Evolutionary conservation across 176 grass and related monocot genomes (phyloP).

Genomic region (Rhynchospora pubera): DNA sequence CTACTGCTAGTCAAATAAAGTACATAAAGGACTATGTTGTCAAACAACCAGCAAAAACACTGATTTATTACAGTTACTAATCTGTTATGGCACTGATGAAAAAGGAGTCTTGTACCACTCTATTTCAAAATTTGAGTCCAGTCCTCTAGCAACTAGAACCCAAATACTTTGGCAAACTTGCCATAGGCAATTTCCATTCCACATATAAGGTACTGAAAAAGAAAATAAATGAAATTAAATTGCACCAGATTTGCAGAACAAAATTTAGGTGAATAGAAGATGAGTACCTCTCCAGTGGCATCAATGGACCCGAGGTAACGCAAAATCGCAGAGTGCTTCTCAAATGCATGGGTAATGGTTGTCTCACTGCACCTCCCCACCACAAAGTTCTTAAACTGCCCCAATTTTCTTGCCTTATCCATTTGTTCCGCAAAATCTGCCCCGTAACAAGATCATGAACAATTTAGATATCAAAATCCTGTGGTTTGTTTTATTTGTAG

Average conservation of each 20-base stretch:
- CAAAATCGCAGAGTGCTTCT: conserved; percentile 65
- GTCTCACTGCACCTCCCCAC: conserved; percentile 50
- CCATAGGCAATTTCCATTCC: neutral
- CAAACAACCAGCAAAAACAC: neutral
- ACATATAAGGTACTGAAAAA: neutral
- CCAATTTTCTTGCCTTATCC: conserved; percentile 74
- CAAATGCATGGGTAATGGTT: conserved; percentile 45
- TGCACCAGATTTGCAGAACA: neutral
- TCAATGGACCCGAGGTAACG: conserved; percentile 66
- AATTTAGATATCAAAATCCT: neutral
- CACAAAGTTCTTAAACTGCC: conserved; percentile 73
- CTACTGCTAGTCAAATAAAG: no score
- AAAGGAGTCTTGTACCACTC: neutral
- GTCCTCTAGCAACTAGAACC: neutral
- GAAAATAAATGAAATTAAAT: neutral
- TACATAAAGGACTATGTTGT: neutral
- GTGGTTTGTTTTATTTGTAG: neutral
- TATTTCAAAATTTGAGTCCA: neutral
- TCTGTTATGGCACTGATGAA: neutral
- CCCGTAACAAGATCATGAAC: neutral
- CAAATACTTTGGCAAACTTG: neutral
- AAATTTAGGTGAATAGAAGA: neutral
- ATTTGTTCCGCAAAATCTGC: conserved; percentile 80
- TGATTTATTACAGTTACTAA: neutral
- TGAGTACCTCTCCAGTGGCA: conserved; percentile 63